Percentiles rank a stretch among this genome's conserved stretches.
Evolutionary conservation across 345 rosid genomes (phyloP).

Genomic region (Rhizophora apiculata): DNA sequence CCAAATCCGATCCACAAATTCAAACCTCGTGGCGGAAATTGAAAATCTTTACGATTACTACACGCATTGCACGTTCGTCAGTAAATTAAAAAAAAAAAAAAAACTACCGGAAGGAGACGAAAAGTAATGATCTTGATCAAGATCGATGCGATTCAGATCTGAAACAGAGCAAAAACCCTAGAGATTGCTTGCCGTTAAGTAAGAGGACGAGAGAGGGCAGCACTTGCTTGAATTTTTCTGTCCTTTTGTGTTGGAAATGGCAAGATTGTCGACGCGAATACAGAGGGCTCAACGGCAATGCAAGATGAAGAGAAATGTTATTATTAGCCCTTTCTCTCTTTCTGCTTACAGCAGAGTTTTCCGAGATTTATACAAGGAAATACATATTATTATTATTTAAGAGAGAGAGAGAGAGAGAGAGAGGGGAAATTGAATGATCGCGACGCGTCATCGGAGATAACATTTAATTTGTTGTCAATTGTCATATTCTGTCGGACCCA

Average conservation of each 20-base stretch:
- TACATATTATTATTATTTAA: too few relatives aligned
- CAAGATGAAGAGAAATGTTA: neutral
- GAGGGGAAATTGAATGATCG: too few relatives aligned
- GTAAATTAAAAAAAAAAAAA: too few relatives aligned
- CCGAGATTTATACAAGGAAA: neutral
- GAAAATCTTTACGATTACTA: too few relatives aligned
- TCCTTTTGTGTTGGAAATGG: neutral
- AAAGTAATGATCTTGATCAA: neutral
- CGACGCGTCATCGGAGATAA: too few relatives aligned
- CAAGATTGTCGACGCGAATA: constrained; percentile 20
- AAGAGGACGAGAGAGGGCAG: neutral
- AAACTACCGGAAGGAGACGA: neutral
- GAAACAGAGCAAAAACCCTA: neutral
- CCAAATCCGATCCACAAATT: constrained; percentile 3
- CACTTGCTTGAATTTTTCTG: constrained; percentile 12
- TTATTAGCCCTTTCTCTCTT: neutral
- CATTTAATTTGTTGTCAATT: too few relatives aligned
- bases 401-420: too few relatives aligned
- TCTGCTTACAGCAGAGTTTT: neutral
- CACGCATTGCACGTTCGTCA: too few relatives aligned
- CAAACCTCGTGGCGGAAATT: neutral
- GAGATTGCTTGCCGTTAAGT: neutral
- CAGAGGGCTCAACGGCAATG: constrained; percentile 28
- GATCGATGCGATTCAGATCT: neutral
- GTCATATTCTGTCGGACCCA: too few relatives aligned